Percentiles rank a stretch among this genome's conserved stretches.
Evolutionary conservation across 345 rosid genomes (phyloP).

Genomic region (Aethionema arabicum): DNA sequence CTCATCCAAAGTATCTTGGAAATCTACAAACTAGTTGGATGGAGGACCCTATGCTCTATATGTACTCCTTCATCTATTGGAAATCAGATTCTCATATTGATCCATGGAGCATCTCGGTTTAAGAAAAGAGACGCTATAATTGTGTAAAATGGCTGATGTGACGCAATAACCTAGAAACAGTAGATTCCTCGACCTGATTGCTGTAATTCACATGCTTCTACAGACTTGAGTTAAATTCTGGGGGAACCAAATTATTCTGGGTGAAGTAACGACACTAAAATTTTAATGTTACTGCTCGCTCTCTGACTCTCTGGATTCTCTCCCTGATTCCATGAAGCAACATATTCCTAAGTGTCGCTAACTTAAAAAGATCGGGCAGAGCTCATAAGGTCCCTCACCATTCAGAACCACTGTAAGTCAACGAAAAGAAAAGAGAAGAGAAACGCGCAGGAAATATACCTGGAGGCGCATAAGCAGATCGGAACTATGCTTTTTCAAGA

Average conservation of each 20-base stretch:
- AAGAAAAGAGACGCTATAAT: neutral
- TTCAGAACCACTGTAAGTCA: neutral
- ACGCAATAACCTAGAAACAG: neutral
- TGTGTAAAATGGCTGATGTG: neutral
- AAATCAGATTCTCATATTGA: constrained; percentile 7
- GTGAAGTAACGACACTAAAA: neutral
- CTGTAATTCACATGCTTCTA: neutral
- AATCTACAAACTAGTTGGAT: neutral
- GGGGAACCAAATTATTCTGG: neutral
- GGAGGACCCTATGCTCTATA: neutral
- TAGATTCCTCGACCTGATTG: neutral
- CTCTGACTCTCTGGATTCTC: neutral
- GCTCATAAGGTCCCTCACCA: neutral
- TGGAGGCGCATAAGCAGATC: constrained; percentile 91
- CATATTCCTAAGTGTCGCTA: constrained; percentile 10
- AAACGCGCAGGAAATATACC: constrained; percentile 37
- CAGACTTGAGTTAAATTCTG: neutral
- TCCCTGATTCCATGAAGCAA: neutral
- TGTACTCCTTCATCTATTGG: constrained; percentile 6
- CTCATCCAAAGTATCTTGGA: neutral
- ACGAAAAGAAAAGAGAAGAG: neutral
- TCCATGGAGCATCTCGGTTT: constrained; percentile 10
- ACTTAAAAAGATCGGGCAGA: neutral
- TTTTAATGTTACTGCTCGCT: neutral
- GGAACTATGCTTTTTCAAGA: constrained; percentile 69